Conservation (phyloP, 495 filamentous ascomycete species). For the Daldinia childiae region DNA sequence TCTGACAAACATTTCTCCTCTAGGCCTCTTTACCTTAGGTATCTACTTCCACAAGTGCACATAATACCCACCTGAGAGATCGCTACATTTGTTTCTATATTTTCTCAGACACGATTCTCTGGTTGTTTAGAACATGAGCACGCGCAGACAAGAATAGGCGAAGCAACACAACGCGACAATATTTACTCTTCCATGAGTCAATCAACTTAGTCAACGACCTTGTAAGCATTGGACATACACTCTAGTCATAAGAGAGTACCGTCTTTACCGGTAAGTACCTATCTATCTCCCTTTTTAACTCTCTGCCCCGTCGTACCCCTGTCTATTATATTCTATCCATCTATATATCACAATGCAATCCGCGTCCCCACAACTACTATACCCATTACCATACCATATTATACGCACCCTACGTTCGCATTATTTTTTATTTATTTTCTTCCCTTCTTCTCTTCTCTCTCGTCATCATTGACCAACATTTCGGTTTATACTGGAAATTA, state of each 20-base stretch:
- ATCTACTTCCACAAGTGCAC: background rate
- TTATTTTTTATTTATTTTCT: background rate
- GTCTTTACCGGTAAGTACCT: constrained; percentile 14
- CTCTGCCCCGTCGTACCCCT: constrained; percentile 1
- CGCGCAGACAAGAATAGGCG: background rate
- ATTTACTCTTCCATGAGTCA: constrained; percentile 14
- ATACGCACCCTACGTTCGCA: constrained; percentile 25
- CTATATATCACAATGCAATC: constrained; percentile 20
- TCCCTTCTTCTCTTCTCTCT: constrained; percentile 6
- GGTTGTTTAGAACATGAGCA: background rate
- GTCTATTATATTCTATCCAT: constrained; percentile 15
- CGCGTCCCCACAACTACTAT: constrained; percentile 13
- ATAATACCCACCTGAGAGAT: background rate
- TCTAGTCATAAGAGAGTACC: constrained; percentile 1
- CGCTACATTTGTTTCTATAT: background rate
- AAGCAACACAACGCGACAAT: background rate
- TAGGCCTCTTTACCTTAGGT: constrained; percentile 9
- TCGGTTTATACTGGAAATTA: background rate
- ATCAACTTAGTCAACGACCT: constrained; percentile 12
- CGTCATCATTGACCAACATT: background rate
- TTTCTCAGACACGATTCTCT: background rate
- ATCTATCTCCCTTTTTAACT: background rate
- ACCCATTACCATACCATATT: constrained; percentile 7
- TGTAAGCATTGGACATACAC: background rate
- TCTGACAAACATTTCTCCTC: constrained; percentile 7